These are phyloP conservation scores for Kondoa subrosea DNA, from an alignment of 768 basidiomycete species.

Conservation along the genomic window DNA sequence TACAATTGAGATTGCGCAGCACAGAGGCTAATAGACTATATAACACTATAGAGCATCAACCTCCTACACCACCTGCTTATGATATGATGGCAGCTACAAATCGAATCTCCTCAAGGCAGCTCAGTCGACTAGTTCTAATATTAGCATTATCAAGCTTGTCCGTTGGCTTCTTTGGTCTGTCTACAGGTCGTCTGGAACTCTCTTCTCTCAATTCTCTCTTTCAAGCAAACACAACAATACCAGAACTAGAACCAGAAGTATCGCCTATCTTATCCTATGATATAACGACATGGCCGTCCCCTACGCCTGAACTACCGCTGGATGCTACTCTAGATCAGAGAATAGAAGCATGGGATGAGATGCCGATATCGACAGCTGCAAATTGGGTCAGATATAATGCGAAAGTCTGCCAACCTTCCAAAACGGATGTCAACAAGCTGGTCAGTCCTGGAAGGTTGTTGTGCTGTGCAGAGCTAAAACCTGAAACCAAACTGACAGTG, in stretches of 20 bases:
- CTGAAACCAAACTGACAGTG: constrained; percentile 13
- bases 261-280: not conserved
- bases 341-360: constrained; percentile 30
- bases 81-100: not conserved
- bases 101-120: not conserved
- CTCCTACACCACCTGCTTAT: not conserved
- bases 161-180: not conserved
- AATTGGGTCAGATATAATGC: constrained; percentile 32
- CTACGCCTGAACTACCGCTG: constrained; percentile 28
- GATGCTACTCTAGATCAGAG: constrained; percentile 31
- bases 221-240: not conserved
- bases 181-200: not conserved
- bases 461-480: constrained; percentile 4
- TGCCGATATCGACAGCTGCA: constrained; percentile 33
- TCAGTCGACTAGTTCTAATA: not conserved
- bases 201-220: not conserved
- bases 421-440: constrained; percentile 30
- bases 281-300: constrained; percentile 13
- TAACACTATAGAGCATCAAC: not conserved
- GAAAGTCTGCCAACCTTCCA: constrained; percentile 23
- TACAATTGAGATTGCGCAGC: not conserved
- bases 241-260: not conserved
- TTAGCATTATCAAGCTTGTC: not conserved
- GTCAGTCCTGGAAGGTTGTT: constrained; percentile 26
- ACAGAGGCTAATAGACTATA: not conserved